Evolutionary conservation across 1,284 basidiomycete genomes (phyloP), one percentile per base, ranked within the genome.

Genomic region (Cutaneotrichosporon cavernicola): DNA sequence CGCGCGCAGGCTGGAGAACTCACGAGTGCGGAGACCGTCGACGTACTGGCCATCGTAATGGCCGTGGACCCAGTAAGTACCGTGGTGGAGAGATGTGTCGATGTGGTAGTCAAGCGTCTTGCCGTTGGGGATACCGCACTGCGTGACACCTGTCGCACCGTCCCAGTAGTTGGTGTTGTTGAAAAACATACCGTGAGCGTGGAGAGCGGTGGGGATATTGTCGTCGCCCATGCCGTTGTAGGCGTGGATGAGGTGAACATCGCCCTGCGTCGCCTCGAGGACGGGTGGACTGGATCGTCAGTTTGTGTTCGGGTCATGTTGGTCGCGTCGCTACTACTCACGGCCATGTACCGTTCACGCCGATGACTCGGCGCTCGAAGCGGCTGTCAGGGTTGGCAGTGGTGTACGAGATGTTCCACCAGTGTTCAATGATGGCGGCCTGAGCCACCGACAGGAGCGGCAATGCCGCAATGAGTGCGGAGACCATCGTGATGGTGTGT

Each of bases 161-260:
- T 98, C 95, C 82, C 87, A 89, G 87, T 90, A 95, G 40, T 86
- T 86, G 0, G 89, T 86, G 11, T 85, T 84, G 80, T 93, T 94
- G 83, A 96, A 94, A 82, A 87, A 92, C 89, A 95, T 92, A 69
- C 94, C 94, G 81, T 97, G 92, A 72, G 92, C 88, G 77, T 95
- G 92, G 8, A 81, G 69, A 1, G 76, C 71, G 9, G 80, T 80
- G 5, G 76, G 81, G 5, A 88, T 85, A 0, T 86, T 83, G 2
- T 86, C 82, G 31, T 82, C 75, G 56, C 88, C 86, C 57, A 95
- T 81, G 1, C 85, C 86, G 79, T 94, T 95, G 60, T 72, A 71
- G 18, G 88, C 86, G 76, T 97, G 92, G 0, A 97, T 83, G 31
- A 74, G 68, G 47, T 73, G 66, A 0, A 84, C 85, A 77, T 97